Percentiles rank a stretch among this genome's conserved stretches.
These are phyloP conservation scores for Microbotryomycetes sp. DNA, from an alignment of 1,284 basidiomycete species.

Conservation along the genomic window DNA sequence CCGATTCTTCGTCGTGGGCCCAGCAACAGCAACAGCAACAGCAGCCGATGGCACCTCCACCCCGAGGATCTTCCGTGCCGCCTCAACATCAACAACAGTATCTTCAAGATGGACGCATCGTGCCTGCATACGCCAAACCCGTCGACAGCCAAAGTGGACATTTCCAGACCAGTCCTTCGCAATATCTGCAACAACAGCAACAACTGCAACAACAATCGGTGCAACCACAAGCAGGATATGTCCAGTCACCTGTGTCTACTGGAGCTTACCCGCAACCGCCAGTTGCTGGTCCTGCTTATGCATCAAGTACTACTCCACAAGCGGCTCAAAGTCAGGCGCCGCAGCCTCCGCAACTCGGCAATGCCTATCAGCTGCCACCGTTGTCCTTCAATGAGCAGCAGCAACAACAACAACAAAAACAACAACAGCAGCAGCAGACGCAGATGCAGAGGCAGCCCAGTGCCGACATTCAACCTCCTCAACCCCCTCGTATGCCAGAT, in stretches of 20 bases:
- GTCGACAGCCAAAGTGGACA: slow-evolving; percentile 34
- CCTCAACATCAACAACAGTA: slow-evolving; percentile 30
- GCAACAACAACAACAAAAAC: slow-evolving; percentile 25
- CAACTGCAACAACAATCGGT: background rate
- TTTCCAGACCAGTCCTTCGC: background rate
- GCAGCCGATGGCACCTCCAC: slow-evolving; percentile 26
- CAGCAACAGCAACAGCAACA: slow-evolving; percentile 28
- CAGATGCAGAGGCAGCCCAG: slow-evolving; percentile 35
- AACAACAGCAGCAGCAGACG: slow-evolving; percentile 31
- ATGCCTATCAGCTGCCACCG: slow-evolving; percentile 47
- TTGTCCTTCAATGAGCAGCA: slow-evolving; percentile 31
- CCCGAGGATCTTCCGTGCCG: slow-evolving; percentile 13
- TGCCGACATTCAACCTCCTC: background rate
- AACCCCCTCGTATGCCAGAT: slow-evolving; percentile 5
- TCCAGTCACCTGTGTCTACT: background rate
- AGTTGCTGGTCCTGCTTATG: background rate
- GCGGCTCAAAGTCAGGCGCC: slow-evolving; percentile 35
- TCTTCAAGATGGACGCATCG: slow-evolving; percentile 43
- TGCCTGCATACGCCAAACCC: slow-evolving; percentile 50
- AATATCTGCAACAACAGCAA: background rate
- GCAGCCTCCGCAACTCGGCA: slow-evolving; percentile 46
- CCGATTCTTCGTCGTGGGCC: slow-evolving; percentile 3
- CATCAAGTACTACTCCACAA: background rate
- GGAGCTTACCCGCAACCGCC: background rate
- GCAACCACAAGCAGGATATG: background rate